Conservation (phyloP, 495 filamentous ascomycete genomes). For the Trichodelitschia bisporula region DNA sequence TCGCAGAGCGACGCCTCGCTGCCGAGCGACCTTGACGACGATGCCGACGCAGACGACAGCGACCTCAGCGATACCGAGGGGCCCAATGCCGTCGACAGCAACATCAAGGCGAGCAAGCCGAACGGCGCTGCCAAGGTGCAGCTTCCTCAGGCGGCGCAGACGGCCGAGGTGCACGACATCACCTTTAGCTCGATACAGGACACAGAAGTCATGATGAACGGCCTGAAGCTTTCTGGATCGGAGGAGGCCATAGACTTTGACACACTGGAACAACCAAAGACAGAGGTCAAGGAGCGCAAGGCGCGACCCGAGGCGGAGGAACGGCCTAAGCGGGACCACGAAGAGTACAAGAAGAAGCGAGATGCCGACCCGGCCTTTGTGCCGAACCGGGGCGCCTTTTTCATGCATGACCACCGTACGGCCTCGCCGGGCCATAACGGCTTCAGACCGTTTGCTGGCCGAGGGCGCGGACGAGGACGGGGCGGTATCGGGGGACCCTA, state of each 20-base stretch:
- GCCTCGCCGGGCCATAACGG: slow-evolving; percentile 49
- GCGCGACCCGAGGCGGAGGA: slow-evolving; percentile 21
- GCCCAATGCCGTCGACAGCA: slow-evolving; percentile 18
- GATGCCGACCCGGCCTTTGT: slow-evolving; percentile 87
- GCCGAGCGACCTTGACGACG: slow-evolving; percentile 46
- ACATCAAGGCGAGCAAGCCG: slow-evolving; percentile 14
- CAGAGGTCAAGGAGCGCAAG: slow-evolving; percentile 9
- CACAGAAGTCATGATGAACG: slow-evolving; percentile 75
- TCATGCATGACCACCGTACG: slow-evolving; percentile 84
- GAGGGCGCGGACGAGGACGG: slow-evolving; percentile 29
- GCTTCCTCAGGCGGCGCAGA: slow-evolving; percentile 2
- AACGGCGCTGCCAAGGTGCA: slow-evolving; percentile 4
- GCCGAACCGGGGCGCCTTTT: slow-evolving; percentile 84
- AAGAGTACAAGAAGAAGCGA: slow-evolving; percentile 66
- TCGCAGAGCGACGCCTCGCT: slow-evolving; percentile 61
- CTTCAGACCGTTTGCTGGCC: slow-evolving; percentile 44
- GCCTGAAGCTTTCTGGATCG: slow-evolving; percentile 40
- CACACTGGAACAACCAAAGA: slow-evolving; percentile 41
- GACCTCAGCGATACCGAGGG: slow-evolving; percentile 48
- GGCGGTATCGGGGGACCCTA: slow-evolving; percentile 28
- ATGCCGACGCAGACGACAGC: slow-evolving; percentile 46
- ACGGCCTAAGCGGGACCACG: slow-evolving; percentile 57
- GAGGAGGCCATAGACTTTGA: slow-evolving; percentile 30
- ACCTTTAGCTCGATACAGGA: slow-evolving; percentile 25
- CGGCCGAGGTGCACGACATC: slow-evolving; percentile 2